Evolutionary conservation across 352 stramenopile genomes (phyloP).

Genomic region (Phytophthora sojae): DNA sequence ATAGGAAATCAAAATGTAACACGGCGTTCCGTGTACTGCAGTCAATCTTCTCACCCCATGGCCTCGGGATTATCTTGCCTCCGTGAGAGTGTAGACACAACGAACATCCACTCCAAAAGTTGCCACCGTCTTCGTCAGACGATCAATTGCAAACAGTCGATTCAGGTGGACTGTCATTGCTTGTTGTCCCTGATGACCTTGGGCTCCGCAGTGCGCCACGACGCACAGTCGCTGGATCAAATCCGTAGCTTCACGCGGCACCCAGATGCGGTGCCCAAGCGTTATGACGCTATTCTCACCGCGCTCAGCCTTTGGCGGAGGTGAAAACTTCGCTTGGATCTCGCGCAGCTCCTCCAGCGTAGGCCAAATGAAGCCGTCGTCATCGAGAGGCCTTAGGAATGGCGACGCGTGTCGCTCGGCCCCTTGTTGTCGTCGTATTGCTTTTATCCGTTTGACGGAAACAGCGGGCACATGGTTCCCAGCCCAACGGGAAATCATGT

Average conservation of each 20-base stretch:
- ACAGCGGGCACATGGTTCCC: slow-evolving; percentile 3
- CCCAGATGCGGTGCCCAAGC: neutral
- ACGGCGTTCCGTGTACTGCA: slow-evolving; percentile 6
- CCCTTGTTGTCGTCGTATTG: neutral
- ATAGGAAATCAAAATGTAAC: slow-evolving; percentile 9
- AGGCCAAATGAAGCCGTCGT: slow-evolving; percentile 6
- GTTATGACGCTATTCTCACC: no score
- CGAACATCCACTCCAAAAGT: neutral
- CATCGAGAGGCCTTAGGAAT: slow-evolving; percentile 3
- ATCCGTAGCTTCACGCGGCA: slow-evolving; percentile 6
- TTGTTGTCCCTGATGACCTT: slow-evolving; percentile 3
- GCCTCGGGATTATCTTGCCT: slow-evolving; percentile 1
- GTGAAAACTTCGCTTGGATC: no score
- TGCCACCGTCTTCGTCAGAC: neutral
- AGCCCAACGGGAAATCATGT: no score
- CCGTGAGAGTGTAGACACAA: slow-evolving; percentile 9
- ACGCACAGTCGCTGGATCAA: slow-evolving; percentile 39
- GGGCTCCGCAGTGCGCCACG: no score
- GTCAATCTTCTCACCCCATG: slow-evolving; percentile 15
- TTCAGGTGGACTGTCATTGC: neutral
- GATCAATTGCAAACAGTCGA: slow-evolving; percentile 4
- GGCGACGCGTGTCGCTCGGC: no score
- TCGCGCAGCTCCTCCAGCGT: no score
- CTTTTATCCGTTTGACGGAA: neutral
- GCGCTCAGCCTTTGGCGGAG: no score